Evolutionary conservation across 2,329 filamentous ascomycete species (phyloP).

Genomic region (Trichophyton simii): DNA sequence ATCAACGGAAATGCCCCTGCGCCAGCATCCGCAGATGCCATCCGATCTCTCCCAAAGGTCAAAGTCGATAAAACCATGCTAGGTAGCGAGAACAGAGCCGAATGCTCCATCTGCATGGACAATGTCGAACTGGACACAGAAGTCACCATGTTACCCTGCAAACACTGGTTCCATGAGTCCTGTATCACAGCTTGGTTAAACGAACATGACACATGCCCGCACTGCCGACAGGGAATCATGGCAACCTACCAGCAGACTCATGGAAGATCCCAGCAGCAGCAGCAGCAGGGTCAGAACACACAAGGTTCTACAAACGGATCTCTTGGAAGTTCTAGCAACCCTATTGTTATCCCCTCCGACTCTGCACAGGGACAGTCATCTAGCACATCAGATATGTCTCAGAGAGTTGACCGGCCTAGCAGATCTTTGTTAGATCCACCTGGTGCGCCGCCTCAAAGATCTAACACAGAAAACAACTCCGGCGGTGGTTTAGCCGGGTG

Average conservation of each 20-base stretch:
- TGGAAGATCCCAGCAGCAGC: background rate
- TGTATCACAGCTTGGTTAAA: conserved; percentile 75
- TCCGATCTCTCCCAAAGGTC: conserved; percentile 59
- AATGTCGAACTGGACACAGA: conserved; percentile 60
- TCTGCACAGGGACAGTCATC: background rate
- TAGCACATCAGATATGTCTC: background rate
- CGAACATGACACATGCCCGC: conserved; percentile 84
- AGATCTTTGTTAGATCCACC: background rate
- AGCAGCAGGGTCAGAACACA: background rate
- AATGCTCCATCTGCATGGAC: conserved; percentile 95
- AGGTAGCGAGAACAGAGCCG: conserved; percentile 51
- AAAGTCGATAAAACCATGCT: conserved; percentile 59
- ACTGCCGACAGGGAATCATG: conserved; percentile 33
- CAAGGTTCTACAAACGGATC: background rate
- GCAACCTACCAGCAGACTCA: conserved; percentile 1
- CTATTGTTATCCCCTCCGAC: background rate
- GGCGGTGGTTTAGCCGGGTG: conserved; percentile 9
- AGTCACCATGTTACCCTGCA: conserved; percentile 69
- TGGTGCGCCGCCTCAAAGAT: background rate
- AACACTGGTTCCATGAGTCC: conserved; percentile 81
- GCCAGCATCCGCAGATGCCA: conserved; percentile 63
- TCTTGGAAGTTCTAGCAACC: background rate
- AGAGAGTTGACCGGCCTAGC: no score
- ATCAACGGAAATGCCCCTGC: conserved; percentile 61
- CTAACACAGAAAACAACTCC: background rate